Evolutionary conservation across 176 grass and related monocot species (phyloP), one percentile per base, ranked within the genome.

Genomic region (Panicum miliaceum): DNA sequence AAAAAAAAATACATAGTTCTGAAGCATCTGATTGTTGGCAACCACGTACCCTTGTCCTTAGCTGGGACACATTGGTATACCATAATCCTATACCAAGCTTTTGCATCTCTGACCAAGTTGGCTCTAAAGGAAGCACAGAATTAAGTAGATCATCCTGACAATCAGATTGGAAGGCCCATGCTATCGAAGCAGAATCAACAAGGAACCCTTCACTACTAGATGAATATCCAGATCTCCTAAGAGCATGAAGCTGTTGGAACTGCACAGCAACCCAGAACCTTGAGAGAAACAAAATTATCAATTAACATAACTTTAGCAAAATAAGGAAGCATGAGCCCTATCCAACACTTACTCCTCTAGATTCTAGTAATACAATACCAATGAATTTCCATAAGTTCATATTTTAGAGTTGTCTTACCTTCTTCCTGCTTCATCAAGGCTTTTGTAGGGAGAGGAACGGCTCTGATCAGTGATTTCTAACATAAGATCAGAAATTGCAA

Each of bases 81-180:
- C 95, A 98, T 58, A 93, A 85, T 45, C 95, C 95, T 63, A 90
- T 78, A 85, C 92, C 95, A 73, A 98, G 86, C 73, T 83, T 92
- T 87, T 61, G 87, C 95, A 98, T 98, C 68, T 95, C 91, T 79
- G 45, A 59, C 95, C 95, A 98, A 68, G 87, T 93, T 60, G 89
- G 86, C 35, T 98, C 95, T 51, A 80, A 61, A 73, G 95, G 83
- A 84, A 98, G 89, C 82, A 94, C 71, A 71, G 87, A 93, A 88
- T 87, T 94, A 84, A 98, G 95, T 63, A 98, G 91, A 93, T 98
- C 95, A 80, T 95, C 92, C 82, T 98, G 93, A 84, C 95, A 98
- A 71, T 93, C 91, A 90, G 95, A 95, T 80, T 95, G 95, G 81
- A 93, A 85, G 26, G 95, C 95, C 95, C 95, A 95, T 47, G 91